Conservation (phyloP, 306 rosid species). For the Hippophae rhamnoides region DNA sequence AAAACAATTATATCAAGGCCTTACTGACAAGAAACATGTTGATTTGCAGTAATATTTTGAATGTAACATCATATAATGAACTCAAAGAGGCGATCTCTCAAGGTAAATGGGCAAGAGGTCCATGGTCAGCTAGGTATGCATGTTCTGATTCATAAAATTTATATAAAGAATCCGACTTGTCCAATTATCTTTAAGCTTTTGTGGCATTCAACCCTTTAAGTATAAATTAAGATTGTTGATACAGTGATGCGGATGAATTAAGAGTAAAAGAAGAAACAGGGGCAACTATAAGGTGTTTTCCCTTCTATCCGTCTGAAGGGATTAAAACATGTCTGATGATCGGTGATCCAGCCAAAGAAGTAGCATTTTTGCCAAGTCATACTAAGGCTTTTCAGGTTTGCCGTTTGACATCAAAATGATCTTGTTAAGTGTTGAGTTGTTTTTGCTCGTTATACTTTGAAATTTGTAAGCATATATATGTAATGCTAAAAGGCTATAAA, state of each 20-base stretch:
- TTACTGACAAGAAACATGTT: slow-evolving; percentile 1
- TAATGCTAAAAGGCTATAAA: too few species aligned
- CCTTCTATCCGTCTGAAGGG: slow-evolving; percentile 76
- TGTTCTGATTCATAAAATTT: not conserved
- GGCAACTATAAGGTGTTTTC: slow-evolving; percentile 93
- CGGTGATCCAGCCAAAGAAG: slow-evolving; percentile 73
- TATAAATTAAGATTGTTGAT: slow-evolving; percentile 13
- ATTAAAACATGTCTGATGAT: slow-evolving; percentile 73
- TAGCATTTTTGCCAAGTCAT: slow-evolving; percentile 93
- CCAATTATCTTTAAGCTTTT: not conserved
- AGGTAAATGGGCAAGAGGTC: slow-evolving; percentile 99
- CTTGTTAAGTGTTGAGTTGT: not conserved
- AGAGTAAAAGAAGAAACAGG: slow-evolving; percentile 95
- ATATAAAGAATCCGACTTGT: not conserved
- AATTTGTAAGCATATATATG: not conserved
- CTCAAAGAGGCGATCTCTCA: slow-evolving; percentile 75
- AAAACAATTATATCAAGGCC: too few species aligned
- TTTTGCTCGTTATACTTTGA: not conserved
- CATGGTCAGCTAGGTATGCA: slow-evolving; percentile 95
- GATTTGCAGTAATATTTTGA: slow-evolving; percentile 69
- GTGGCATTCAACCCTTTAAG: slow-evolving; percentile 8
- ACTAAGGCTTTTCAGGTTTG: slow-evolving; percentile 26
- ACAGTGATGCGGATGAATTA: slow-evolving; percentile 68
- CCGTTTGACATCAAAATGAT: slow-evolving; percentile 4
- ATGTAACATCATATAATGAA: slow-evolving; percentile 77